phyloP scores from a whole-genome alignment of 805 yeast genomes.

The Starmerella stigmatis region DNA sequence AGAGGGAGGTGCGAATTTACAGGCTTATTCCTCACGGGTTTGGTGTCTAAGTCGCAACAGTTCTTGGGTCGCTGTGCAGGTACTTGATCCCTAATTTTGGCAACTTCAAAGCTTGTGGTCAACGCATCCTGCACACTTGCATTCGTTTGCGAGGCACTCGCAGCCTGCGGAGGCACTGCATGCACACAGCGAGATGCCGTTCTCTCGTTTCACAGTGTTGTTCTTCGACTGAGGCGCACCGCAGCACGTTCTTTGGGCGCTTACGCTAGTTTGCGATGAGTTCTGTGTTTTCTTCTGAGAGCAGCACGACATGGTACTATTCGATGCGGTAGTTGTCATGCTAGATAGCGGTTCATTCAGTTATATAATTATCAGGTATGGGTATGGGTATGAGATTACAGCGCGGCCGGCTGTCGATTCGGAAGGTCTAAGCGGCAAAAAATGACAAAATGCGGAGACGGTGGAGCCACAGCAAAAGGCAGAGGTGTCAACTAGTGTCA shows the following conservation, averaged over 20 bases:
- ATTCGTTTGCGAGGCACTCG: constrained; percentile 17
- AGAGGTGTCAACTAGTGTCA: too few relatives aligned
- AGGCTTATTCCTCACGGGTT: too few relatives aligned
- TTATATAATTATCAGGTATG: neutral
- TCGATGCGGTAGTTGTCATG: neutral
- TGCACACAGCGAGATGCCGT: constrained; percentile 19
- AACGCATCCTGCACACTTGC: constrained; percentile 19
- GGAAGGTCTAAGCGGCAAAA: constrained; percentile 4
- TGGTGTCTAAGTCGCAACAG: too few relatives aligned
- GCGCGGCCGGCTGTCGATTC: neutral
- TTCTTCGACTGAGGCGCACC: neutral
- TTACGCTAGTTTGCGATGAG: neutral
- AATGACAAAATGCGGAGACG: neutral
- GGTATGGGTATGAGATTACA: constrained; percentile 7
- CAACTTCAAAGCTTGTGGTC: constrained; percentile 17
- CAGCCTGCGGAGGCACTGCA: constrained; percentile 18
- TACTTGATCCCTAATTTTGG: too few relatives aligned
- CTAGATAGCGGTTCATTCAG: neutral
- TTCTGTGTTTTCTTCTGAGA: constrained; percentile 6
- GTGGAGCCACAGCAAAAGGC: too few relatives aligned
- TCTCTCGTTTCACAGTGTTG: constrained; percentile 10
- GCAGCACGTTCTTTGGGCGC: constrained; percentile 9
- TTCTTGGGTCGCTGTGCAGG: too few relatives aligned
- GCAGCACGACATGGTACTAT: constrained; percentile 16
- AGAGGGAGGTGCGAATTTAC: too few relatives aligned